These are phyloP conservation scores for Globisporangium cylindrosporum DNA, from an alignment of 352 stramenopile species.

Conservation along the genomic window DNA sequence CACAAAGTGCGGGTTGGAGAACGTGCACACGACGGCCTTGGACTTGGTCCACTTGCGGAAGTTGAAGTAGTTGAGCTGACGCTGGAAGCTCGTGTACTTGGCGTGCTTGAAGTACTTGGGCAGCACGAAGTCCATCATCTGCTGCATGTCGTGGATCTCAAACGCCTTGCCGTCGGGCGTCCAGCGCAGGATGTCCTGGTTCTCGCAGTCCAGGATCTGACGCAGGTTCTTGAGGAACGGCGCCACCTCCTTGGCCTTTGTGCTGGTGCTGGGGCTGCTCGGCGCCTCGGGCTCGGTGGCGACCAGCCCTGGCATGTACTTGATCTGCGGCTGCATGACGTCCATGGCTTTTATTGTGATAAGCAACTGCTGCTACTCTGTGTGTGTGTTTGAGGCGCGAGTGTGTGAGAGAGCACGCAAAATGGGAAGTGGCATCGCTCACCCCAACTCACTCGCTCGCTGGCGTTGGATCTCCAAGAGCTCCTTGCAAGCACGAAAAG, in stretches of 20 bases:
- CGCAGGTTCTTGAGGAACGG: slow-evolving; percentile 71
- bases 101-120: slow-evolving; percentile 91
- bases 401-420: background rate
- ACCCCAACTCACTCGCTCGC: background rate
- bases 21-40: slow-evolving; percentile 77
- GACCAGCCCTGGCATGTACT: background rate
- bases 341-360: slow-evolving; percentile 1
- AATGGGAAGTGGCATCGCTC: slow-evolving; percentile 4
- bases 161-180: slow-evolving; percentile 53
- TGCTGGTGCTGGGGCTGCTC: background rate
- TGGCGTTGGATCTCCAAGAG: background rate
- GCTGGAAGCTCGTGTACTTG: slow-evolving; percentile 89
- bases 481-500: background rate
- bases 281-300: background rate
- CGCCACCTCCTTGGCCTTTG: slow-evolving; percentile 44
- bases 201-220: slow-evolving; percentile 57
- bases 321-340: background rate
- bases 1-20: slow-evolving; percentile 55
- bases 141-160: slow-evolving; percentile 68
- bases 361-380: background rate
- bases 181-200: slow-evolving; percentile 43
- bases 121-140: slow-evolving; percentile 72
- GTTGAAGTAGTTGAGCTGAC: slow-evolving; percentile 91
- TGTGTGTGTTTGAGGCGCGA: too few relatives aligned
- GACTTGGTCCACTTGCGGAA: slow-evolving; percentile 87